A percentile compares a stretch with the other conserved stretches of the same genome.
Conservation (phyloP, 805 yeast species). For the Myxozyma lipomycoides region DNA sequence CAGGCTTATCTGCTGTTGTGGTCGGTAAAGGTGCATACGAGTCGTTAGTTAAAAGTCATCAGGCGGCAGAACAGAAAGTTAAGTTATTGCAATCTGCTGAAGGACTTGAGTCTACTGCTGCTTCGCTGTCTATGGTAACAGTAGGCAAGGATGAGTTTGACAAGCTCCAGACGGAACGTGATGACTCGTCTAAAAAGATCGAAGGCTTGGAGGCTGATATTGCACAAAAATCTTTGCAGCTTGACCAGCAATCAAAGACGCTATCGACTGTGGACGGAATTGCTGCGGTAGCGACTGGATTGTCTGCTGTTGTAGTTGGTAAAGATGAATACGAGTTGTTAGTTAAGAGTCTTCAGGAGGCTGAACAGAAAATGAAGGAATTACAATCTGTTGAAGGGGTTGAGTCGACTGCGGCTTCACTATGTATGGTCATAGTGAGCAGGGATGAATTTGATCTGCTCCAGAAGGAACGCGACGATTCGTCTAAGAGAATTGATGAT, state of each 20-base stretch:
- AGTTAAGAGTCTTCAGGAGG: constrained; percentile 2
- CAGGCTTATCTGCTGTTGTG: constrained; percentile 19
- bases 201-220: neutral
- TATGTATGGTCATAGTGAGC: constrained; percentile 31
- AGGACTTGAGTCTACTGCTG: neutral
- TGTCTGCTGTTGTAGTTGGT: constrained; percentile 27
- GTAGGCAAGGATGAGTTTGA: constrained; percentile 30
- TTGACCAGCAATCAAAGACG: neutral
- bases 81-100: neutral
- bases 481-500: neutral
- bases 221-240: too few relatives aligned
- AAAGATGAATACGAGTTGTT: constrained; percentile 29
- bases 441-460: constrained; percentile 24
- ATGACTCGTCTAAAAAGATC: neutral
- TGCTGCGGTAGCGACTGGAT: constrained; percentile 21
- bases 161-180: neutral
- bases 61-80: too few relatives aligned
- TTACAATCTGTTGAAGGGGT: constrained; percentile 15
- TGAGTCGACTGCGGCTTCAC: constrained; percentile 11
- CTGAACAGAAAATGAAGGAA: constrained; percentile 14
- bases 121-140: constrained; percentile 12
- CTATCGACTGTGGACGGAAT: constrained; percentile 6
- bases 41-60: constrained; percentile 2
- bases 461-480: too few relatives aligned
- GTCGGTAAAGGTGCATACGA: constrained; percentile 31